Conservation (phyloP, 257 asterid genomes). For the Gardenia jasminoides region DNA sequence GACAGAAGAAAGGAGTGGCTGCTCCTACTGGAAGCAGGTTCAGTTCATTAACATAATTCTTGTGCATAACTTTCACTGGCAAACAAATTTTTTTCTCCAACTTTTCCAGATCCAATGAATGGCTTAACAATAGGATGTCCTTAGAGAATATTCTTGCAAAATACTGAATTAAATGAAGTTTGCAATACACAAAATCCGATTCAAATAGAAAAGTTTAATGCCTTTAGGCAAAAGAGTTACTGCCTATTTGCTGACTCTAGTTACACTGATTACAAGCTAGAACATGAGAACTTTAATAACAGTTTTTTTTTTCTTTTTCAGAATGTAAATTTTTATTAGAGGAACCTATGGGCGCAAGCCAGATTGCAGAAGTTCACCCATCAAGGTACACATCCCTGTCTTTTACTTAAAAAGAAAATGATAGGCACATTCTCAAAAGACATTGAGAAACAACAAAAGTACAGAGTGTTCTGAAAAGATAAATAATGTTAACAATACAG, state of each 20-base stretch:
- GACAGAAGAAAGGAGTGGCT: too few relatives aligned
- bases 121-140: too few relatives aligned
- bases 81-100: too few relatives aligned
- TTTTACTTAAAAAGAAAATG: neutral
- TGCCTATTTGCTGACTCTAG: neutral
- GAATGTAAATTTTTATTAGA: neutral
- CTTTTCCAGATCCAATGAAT: too few relatives aligned
- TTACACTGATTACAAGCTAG: neutral
- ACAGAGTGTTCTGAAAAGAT: neutral
- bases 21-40: too few relatives aligned
- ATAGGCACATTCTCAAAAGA: neutral
- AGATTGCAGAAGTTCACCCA: neutral
- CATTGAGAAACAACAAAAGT: neutral
- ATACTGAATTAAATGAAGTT: too few relatives aligned
- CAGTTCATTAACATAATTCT: too few relatives aligned
- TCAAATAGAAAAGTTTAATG: too few relatives aligned
- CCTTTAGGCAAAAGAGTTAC: too few relatives aligned
- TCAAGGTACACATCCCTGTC: neutral
- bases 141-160: too few relatives aligned
- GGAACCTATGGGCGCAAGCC: neutral
- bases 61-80: too few relatives aligned
- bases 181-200: too few relatives aligned
- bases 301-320: neutral
- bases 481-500: neutral
- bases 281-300: neutral